These are phyloP conservation scores for Coprinellus micaceus DNA, from an alignment of 768 basidiomycete species.

Conservation along the genomic window DNA sequence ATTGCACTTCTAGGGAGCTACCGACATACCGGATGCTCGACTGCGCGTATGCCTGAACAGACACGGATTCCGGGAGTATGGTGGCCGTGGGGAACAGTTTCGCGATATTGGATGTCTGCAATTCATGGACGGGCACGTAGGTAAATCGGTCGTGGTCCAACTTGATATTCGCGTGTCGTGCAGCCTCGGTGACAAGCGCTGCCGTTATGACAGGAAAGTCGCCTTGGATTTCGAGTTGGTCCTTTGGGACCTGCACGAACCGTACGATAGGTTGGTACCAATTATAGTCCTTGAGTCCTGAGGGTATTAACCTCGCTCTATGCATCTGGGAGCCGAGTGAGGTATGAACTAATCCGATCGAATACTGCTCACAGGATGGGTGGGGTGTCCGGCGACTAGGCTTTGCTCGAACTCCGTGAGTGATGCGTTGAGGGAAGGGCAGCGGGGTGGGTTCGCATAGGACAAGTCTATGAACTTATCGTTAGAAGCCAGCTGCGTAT, in stretches of 20 bases:
- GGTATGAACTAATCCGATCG: neutral
- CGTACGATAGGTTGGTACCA: conserved; percentile 53
- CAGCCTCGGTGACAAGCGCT: conserved; percentile 31
- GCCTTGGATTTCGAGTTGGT: conserved; percentile 38
- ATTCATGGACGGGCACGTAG: conserved; percentile 51
- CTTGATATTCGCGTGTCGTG: conserved; percentile 25
- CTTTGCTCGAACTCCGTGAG: conserved; percentile 58
- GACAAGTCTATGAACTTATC: too few species aligned
- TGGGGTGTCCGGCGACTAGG: conserved; percentile 56
- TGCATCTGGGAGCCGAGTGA: conserved; percentile 42
- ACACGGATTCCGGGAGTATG: conserved; percentile 39
- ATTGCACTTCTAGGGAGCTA: neutral
- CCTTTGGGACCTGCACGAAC: conserved; percentile 40
- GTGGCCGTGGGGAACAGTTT: conserved; percentile 41
- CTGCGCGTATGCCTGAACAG: conserved; percentile 42
- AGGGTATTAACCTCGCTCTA: conserved; percentile 42
- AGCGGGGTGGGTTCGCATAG: conserved; percentile 37
- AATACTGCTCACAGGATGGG: conserved; percentile 44
- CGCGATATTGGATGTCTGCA: conserved; percentile 44
- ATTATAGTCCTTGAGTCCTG: conserved; percentile 36
- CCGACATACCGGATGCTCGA: conserved; percentile 48
- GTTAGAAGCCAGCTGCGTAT: too few species aligned
- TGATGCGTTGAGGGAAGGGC: conserved; percentile 38
- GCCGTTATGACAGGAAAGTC: conserved; percentile 37
- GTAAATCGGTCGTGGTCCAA: conserved; percentile 26